Conservation (phyloP, 148 eudicot species). For the Vaccinium vitisidaea region DNA sequence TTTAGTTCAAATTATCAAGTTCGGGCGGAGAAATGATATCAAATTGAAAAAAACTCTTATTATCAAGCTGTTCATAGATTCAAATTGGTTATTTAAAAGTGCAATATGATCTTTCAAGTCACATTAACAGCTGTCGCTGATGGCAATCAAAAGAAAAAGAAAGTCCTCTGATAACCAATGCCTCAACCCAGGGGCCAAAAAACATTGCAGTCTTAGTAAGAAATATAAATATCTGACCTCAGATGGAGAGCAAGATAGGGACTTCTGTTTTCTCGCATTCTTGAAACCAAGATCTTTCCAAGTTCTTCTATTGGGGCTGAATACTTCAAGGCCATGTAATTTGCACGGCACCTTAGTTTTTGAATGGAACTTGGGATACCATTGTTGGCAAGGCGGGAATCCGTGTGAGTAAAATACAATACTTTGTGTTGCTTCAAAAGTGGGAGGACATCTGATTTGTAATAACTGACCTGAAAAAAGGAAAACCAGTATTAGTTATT, state of each 20-base stretch:
- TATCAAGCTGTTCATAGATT: background rate
- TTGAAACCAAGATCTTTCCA: constrained; percentile 70
- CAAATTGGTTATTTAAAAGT: background rate
- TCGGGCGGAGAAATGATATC: background rate
- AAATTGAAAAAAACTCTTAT: background rate
- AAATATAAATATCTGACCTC: constrained; percentile 42
- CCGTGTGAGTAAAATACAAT: constrained; percentile 86
- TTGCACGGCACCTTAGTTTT: constrained; percentile 90
- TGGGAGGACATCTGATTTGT: constrained; percentile 75
- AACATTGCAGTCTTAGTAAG: background rate
- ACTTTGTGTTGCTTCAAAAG: constrained; percentile 93
- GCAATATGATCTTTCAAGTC: constrained; percentile 1
- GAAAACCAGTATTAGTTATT: constrained; percentile 8
- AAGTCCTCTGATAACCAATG: background rate
- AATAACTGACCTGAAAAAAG: constrained; percentile 73
- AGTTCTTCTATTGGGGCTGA: constrained; percentile 83
- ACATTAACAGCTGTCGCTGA: background rate
- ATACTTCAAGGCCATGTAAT: constrained; percentile 82
- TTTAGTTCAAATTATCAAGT: background rate
- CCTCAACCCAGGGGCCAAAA: background rate
- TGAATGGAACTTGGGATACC: constrained; percentile 68
- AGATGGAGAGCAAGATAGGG: constrained; percentile 95
- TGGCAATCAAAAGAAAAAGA: background rate
- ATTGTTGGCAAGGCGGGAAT: constrained; percentile 90
- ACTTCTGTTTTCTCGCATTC: constrained; percentile 70